Evolutionary conservation across 108 stramenopile species (phyloP).

Genomic region (Pseudonitzschia delicatissima): DNA sequence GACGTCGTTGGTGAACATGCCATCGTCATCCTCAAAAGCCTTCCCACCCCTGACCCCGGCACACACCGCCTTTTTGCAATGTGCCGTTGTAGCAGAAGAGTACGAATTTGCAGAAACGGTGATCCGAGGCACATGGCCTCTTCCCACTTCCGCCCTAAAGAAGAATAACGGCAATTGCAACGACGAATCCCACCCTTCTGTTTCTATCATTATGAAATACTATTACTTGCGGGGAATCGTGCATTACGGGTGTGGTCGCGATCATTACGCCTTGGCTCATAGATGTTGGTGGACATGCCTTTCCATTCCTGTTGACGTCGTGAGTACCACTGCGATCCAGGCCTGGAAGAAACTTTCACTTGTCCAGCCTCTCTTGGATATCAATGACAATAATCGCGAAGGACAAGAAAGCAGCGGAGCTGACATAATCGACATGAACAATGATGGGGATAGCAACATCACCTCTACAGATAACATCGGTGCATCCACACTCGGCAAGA

Average conservation of each 20-base stretch:
- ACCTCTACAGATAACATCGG: background rate
- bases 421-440: background rate
- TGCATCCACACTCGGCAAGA: background rate
- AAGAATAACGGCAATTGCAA: background rate
- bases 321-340: constrained; percentile 32
- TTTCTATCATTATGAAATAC: constrained; percentile 45
- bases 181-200: background rate
- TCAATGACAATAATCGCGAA: background rate
- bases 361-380: constrained; percentile 49
- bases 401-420: constrained; percentile 2
- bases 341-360: constrained; percentile 77
- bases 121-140: constrained; percentile 39
- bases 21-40: background rate
- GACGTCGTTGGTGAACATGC: background rate
- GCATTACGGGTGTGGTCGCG: constrained; percentile 42
- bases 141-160: constrained; percentile 16
- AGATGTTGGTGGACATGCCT: constrained; percentile 67
- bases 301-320: constrained; percentile 43
- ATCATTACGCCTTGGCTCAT: constrained; percentile 51
- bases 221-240: constrained; percentile 65
- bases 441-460: constrained; percentile 4
- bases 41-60: constrained; percentile 2
- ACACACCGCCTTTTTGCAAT: constrained; percentile 51
- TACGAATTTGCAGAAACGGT: constrained; percentile 42
- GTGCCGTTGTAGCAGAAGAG: constrained; percentile 48